Evolutionary conservation across 2,329 filamentous ascomycete genomes (phyloP).

Genomic region (Chaetomiaceae sp.): DNA sequence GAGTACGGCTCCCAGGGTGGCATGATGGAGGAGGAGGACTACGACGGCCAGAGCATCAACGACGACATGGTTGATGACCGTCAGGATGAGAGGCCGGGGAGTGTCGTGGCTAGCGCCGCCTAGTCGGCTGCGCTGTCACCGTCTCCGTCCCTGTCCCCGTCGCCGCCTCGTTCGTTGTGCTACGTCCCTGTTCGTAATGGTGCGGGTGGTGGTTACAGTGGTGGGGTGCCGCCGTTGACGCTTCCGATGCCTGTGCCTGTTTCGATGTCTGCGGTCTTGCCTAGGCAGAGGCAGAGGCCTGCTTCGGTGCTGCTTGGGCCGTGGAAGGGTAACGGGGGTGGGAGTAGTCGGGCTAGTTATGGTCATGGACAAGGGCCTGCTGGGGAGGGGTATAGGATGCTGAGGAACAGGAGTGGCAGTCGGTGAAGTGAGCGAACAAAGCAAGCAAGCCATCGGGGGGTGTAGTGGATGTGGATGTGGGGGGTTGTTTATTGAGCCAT

Average conservation of each 20-base stretch:
- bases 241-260: neutral
- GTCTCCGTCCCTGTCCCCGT: constrained; percentile 5
- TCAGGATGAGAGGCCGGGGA: neutral
- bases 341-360: neutral
- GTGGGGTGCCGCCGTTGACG: constrained; percentile 3
- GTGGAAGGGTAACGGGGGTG: constrained; percentile 16
- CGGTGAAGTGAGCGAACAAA: neutral
- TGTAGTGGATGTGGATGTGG: neutral
- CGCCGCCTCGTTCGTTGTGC: no score
- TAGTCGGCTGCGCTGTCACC: constrained; percentile 30
- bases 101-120: constrained; percentile 30
- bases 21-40: neutral
- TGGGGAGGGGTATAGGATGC: constrained; percentile 2
- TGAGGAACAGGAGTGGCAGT: constrained; percentile 15
- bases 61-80: constrained; percentile 18
- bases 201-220: constrained; percentile 6
- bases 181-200: no score
- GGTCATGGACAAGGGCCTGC: neutral
- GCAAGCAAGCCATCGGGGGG: neutral
- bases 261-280: neutral
- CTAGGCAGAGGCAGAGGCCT: constrained; percentile 24
- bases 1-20: constrained; percentile 52
- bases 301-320: constrained; percentile 27
- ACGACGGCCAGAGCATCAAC: constrained; percentile 10
- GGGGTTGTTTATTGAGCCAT: neutral